Conservation (phyloP, 495 filamentous ascomycete species). For the Trichoderma reesei region DNA sequence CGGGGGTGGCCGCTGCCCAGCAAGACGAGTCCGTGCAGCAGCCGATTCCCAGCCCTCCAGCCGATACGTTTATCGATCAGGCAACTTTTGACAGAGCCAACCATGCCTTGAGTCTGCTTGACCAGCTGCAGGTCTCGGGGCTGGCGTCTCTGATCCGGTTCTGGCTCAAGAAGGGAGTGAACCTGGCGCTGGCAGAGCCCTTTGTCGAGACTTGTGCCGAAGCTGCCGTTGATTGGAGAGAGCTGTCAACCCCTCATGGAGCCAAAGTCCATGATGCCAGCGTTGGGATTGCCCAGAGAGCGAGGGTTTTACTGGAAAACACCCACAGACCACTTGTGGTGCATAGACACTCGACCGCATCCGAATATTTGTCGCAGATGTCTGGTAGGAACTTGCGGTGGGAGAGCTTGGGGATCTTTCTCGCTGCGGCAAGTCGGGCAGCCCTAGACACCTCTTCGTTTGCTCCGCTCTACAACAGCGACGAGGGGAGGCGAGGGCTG, state of each 20-base stretch:
- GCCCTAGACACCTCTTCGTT: conserved; percentile 28
- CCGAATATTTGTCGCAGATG: conserved; percentile 26
- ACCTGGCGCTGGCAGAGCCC: background rate
- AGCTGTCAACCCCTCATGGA: background rate
- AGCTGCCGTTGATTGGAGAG: background rate
- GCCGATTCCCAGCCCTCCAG: background rate
- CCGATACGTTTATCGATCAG: background rate
- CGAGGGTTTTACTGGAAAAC: conserved; percentile 25
- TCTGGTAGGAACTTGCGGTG: conserved; percentile 28
- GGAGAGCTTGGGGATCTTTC: conserved; percentile 35
- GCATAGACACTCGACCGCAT: conserved; percentile 17
- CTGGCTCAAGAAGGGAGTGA: background rate
- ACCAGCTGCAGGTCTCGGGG: background rate
- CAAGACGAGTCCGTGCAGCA: background rate
- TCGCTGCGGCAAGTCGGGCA: conserved; percentile 29
- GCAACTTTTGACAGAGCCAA: background rate
- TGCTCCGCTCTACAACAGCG: conserved; percentile 23
- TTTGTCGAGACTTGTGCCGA: background rate
- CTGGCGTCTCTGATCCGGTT: conserved; percentile 2
- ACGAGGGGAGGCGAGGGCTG: conserved; percentile 22
- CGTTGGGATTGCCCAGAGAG: background rate
- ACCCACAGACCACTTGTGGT: conserved; percentile 24
- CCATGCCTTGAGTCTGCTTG: background rate
- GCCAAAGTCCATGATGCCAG: background rate
- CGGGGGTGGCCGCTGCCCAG: conserved; percentile 14